A percentile compares a stretch with the other conserved stretches of the same genome.
These are phyloP conservation scores for Alliaria petiolata DNA, from an alignment of 345 rosid genomes.

Conservation along the genomic window DNA sequence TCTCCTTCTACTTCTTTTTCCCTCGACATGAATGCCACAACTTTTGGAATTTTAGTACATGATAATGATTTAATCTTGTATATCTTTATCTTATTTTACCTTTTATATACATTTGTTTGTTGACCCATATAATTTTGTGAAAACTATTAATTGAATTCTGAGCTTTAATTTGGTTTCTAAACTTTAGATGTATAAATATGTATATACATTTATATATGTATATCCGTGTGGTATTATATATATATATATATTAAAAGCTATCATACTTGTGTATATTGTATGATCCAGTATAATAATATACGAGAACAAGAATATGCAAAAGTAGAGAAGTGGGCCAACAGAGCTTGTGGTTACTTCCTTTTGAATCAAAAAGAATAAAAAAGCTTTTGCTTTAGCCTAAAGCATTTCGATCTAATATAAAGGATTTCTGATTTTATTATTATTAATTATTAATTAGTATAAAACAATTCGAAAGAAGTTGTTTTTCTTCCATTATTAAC, in stretches of 20 bases:
- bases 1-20: too few relatives aligned
- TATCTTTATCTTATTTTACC: not conserved
- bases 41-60: constrained; percentile 11
- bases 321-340: constrained; percentile 18
- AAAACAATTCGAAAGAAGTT: not conserved
- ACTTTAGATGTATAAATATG: not conserved
- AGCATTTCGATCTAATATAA: constrained; percentile 14
- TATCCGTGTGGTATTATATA: too few relatives aligned
- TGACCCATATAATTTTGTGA: not conserved
- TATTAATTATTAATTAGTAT: too few relatives aligned
- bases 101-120: not conserved
- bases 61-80: not conserved
- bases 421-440: not conserved
- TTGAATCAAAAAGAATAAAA: constrained; percentile 30
- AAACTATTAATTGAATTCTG: not conserved
- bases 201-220: too few relatives aligned
- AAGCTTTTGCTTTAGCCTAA: constrained; percentile 34
- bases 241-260: too few relatives aligned
- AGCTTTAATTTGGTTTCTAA: not conserved
- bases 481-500: not conserved
- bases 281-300: too few relatives aligned
- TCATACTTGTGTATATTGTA: too few relatives aligned
- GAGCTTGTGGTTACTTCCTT: constrained; percentile 21
- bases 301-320: constrained; percentile 13
- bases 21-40: constrained; percentile 24